Evolutionary conservation across 2,329 filamentous ascomycete genomes (phyloP).

Genomic region (Hypomyces perniciosus): DNA sequence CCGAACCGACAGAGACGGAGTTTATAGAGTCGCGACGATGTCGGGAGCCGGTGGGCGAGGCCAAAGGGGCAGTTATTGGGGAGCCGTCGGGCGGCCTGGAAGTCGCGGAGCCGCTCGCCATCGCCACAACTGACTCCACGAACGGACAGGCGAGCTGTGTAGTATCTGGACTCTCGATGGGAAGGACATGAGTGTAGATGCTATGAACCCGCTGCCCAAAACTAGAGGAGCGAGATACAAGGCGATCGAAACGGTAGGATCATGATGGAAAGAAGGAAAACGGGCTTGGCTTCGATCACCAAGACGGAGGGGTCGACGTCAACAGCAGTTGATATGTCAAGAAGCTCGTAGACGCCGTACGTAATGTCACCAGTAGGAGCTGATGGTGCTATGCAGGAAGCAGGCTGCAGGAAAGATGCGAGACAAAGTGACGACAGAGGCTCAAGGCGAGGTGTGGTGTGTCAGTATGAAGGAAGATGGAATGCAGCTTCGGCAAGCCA

Average conservation of each 20-base stretch:
- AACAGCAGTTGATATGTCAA: background rate
- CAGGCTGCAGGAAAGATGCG: constrained; percentile 11
- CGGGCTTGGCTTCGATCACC: background rate
- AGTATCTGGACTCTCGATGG: no score
- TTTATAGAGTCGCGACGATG: constrained; percentile 34
- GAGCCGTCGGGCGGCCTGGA: constrained; percentile 26
- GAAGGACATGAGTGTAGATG: background rate
- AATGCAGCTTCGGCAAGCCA: constrained; percentile 5
- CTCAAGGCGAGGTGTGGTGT: background rate
- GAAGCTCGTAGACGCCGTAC: background rate
- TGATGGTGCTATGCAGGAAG: background rate
- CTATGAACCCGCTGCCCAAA: background rate
- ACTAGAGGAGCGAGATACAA: background rate
- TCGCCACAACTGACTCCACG: constrained; percentile 11
- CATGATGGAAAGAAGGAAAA: background rate
- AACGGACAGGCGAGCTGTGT: background rate
- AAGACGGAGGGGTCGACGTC: background rate
- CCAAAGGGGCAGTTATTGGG: constrained; percentile 20
- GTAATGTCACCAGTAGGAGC: background rate
- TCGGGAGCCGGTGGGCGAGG: constrained; percentile 27
- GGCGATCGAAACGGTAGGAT: background rate
- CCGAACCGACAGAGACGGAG: constrained; percentile 35
- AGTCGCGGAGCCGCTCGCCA: constrained; percentile 25
- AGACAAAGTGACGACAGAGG: constrained; percentile 9
- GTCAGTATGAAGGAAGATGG: background rate